Conservation (phyloP, 768 basidiomycete genomes). For the Mycena rosella region DNA sequence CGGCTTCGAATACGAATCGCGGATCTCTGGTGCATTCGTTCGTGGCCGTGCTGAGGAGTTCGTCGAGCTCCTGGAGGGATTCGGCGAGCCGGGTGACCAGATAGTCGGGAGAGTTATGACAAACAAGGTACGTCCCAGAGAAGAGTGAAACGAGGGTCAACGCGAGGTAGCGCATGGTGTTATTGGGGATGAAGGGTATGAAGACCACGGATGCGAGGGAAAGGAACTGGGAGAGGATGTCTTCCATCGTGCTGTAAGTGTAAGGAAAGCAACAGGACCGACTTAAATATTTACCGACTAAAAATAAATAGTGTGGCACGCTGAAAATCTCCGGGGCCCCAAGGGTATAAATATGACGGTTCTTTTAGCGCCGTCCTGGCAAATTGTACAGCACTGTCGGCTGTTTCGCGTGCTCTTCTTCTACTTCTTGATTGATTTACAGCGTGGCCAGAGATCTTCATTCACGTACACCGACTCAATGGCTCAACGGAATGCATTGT, state of each 20-base stretch:
- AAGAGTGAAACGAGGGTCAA: not conserved
- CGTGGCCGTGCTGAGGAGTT: not conserved
- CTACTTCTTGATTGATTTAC: too few species aligned
- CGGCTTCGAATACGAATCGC: slow-evolving; percentile 9
- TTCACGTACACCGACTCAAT: too few species aligned
- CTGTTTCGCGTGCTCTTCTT: too few species aligned
- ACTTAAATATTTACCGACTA: not conserved
- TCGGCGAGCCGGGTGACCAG: not conserved
- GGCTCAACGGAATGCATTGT: too few species aligned
- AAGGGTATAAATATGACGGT: too few species aligned
- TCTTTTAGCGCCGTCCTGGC: too few species aligned
- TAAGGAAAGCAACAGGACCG: too few species aligned
- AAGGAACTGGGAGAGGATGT: not conserved
- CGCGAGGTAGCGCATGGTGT: not conserved
- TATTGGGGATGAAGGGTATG: slow-evolving; percentile 3
- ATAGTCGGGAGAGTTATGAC: not conserved
- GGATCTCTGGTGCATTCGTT: slow-evolving; percentile 18
- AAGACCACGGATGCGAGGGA: not conserved
- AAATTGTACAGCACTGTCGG: too few species aligned
- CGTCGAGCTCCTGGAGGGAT: not conserved
- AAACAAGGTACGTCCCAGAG: not conserved
- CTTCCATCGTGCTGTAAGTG: not conserved
- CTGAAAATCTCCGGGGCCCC: too few species aligned
- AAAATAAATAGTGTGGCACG: too few species aligned
- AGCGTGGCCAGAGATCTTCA: too few species aligned